Evolutionary conservation across 2,329 filamentous ascomycete species (phyloP), one percentile per base, ranked within the genome.

Genomic region (Diplodia corticola): DNA sequence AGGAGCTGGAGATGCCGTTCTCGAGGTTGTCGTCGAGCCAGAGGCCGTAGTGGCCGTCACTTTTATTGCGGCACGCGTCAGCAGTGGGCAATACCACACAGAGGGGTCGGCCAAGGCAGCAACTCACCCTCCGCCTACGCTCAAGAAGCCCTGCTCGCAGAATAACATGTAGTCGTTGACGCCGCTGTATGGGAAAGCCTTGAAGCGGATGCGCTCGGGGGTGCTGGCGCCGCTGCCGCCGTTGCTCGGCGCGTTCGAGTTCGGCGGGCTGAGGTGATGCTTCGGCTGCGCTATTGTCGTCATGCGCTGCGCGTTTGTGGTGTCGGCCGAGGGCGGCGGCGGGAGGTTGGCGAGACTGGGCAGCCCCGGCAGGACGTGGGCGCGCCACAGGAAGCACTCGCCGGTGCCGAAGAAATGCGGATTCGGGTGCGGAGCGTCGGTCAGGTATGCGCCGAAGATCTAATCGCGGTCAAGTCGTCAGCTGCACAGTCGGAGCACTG

Each of bases 121-220:
- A 3, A 78, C 83, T 78, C 73, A 88, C 80, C 86, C 92, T 65
- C 92, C 94, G 12, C 95, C 95, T 22, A 98, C 85, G 73, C 91
- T 95, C 50, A 99, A 79, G 76, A 91, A 98, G 26, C 89, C 86
- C 3, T 87, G 83, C 79, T 98, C 93, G 79, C 94, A 98, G 73
- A 96, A 91, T 71, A 98, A 95, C 82, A 94, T 92, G 76, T 96
- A 99, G 78, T 98, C 95, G 77, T 99, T 98, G 48, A 96, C 86
- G 5, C 95, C 95, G 66, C 91, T 96, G 75, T 97, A 98, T 0
- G 94, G 93, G 73, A 98, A 99, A 0, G 94, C 94, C 79, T 97
- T 97, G 85, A 99, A 99, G 22, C 95, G 88, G 71, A 98, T 92
- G 28, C 88, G 85, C 68, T 94, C 91, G 4, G 88, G 86, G 4